These are phyloP conservation scores for Trypanosoma avium DNA, from an alignment of 208 protist species.

Conservation along the genomic window DNA sequence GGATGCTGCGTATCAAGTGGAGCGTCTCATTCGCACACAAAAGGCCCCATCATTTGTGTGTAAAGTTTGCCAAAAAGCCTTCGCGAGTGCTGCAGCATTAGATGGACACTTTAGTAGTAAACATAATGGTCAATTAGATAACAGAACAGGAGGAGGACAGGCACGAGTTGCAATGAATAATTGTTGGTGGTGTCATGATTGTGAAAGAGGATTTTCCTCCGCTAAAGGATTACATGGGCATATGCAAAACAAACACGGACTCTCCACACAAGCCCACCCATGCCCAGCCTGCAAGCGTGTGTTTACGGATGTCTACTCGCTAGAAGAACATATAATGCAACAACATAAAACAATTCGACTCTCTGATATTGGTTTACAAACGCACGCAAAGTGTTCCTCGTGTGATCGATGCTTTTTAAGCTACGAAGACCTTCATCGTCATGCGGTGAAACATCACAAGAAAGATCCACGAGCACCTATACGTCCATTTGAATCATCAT, in stretches of 20 bases:
- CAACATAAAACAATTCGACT: conserved; percentile 44
- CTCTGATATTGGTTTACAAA: conserved; percentile 46
- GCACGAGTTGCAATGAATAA: conserved; percentile 34
- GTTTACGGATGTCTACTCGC: conserved; percentile 57
- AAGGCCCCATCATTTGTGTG: conserved; percentile 40
- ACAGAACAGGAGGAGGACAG: background rate
- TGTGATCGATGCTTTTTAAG: conserved; percentile 69
- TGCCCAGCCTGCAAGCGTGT: conserved; percentile 85
- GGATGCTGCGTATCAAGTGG: conserved; percentile 72
- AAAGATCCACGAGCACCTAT: conserved; percentile 48
- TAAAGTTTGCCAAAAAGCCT: conserved; percentile 44
- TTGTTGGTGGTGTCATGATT: conserved; percentile 81
- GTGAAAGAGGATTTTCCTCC: conserved; percentile 71
- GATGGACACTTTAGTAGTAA: conserved; percentile 47
- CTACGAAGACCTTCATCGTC: conserved; percentile 52
- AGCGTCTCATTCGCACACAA: conserved; percentile 60
- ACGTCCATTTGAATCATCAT: conserved; percentile 34
- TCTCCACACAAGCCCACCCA: conserved; percentile 43
- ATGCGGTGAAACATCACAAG: conserved; percentile 74
- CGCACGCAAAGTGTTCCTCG: conserved; percentile 42
- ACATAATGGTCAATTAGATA: conserved; percentile 25
- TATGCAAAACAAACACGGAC: conserved; percentile 52
- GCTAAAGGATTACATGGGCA: conserved; percentile 55
- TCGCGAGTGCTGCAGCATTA: conserved; percentile 31
- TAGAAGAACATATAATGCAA: conserved; percentile 61